Evolutionary conservation across 306 rosid genomes (phyloP), one percentile per base, ranked within the genome.

Genomic region (Neltuma alba): DNA sequence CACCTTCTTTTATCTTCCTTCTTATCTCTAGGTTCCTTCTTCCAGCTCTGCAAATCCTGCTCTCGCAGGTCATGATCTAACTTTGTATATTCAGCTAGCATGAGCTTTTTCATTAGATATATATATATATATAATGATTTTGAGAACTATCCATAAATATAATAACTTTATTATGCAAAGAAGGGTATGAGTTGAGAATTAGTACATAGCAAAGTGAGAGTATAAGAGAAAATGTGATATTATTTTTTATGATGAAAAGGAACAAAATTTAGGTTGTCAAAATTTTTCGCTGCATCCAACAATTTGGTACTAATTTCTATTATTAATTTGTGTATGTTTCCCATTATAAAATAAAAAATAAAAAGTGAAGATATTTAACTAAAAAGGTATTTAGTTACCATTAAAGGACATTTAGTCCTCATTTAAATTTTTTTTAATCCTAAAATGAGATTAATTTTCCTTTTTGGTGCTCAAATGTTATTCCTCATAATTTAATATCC

Each of bases 11-110:
- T 88, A 85, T 83, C 83, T 88, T 88, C 82, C 20, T 15, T 62
- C 23, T 75, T 75, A 60, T 70, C 79, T 73, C 55, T 64, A 66
- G 82, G 83, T 80, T 75, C 21, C 74, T 67, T 67, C 34, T 55
- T 92, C 88, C 96, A 94, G 93, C 97, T 76, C 66, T 81, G 85
- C 80, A 75, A 33, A 25, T 66, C 74, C 82, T 78, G 76, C 77
- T 68, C 58, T 52, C 81, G n/a, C n/a, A 85, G 84, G 76, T 82
- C 86, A 82, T 80, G 23, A 81, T 72, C 82, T 82, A 27, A 34
- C 60, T 77, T 77, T 63, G 18, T 62, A 85, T 55, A 45, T 75
- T 80, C 84, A 82, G 62, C 81, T 70, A 75, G 81, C 89, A 80
- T 80, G 89, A 83, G 82, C n/a, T 50, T 82, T 47, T 16, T 47